Conservation (phyloP, 176 grass and related monocot species). For the Chloris gayana region DNA sequence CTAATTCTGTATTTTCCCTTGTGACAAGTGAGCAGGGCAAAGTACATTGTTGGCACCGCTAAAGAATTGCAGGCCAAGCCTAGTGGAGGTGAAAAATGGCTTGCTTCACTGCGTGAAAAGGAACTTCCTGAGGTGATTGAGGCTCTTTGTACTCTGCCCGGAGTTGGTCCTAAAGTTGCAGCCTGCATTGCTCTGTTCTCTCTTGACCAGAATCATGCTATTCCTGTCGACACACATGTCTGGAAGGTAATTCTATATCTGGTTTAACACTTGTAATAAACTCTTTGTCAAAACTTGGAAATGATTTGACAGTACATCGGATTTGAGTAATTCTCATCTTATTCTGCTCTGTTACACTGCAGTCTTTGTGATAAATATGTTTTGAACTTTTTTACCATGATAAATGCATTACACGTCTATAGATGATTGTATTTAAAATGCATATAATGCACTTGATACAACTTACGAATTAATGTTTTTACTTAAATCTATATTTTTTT, state of each 20-base stretch:
- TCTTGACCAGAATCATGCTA: slow-evolving; percentile 88
- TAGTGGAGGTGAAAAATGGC: slow-evolving; percentile 84
- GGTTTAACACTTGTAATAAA: not conserved
- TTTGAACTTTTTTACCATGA: slow-evolving; percentile 1
- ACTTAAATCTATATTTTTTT: too few relatives aligned
- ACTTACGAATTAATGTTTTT: slow-evolving; percentile 2
- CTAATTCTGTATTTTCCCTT: not conserved
- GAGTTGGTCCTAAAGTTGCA: slow-evolving; percentile 94
- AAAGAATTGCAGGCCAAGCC: slow-evolving; percentile 68
- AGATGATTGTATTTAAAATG: not conserved
- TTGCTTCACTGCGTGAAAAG: slow-evolving; percentile 58
- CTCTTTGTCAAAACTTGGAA: not conserved
- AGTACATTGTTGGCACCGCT: slow-evolving; percentile 82
- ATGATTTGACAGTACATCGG: not conserved
- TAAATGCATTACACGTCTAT: not conserved
- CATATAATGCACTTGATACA: not conserved
- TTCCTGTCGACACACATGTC: slow-evolving; percentile 96
- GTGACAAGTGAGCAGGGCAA: slow-evolving; percentile 60
- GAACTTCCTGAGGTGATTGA: slow-evolving; percentile 74
- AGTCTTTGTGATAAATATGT: slow-evolving; percentile 2
- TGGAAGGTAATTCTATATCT: slow-evolving; percentile 68
- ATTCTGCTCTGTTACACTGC: not conserved
- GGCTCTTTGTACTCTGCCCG: slow-evolving; percentile 87
- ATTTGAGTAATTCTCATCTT: not conserved
- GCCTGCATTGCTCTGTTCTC: slow-evolving; percentile 95